phyloP scores from a whole-genome alignment of 163 green algal species.

The Picocystis sp. region DNA sequence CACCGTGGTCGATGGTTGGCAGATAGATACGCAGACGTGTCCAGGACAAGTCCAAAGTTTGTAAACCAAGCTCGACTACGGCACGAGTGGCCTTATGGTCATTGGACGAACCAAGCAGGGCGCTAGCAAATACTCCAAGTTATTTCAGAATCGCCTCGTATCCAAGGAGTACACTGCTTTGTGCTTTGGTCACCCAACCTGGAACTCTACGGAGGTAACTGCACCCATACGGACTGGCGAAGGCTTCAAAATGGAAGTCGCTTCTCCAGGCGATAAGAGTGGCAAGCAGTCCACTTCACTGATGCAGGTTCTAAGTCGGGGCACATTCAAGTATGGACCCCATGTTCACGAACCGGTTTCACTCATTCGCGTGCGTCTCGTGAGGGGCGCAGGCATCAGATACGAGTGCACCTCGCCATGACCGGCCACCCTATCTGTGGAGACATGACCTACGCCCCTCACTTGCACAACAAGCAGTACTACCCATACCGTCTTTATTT shows the following conservation, averaged over 20 bases:
- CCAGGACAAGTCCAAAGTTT: slow-evolving; percentile 2
- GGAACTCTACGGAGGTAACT: slow-evolving; percentile 1
- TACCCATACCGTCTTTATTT: too few relatives aligned
- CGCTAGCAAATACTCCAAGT: background rate
- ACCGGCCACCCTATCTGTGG: slow-evolving; percentile 17
- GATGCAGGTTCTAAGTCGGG: slow-evolving; percentile 8
- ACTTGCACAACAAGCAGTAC: too few relatives aligned
- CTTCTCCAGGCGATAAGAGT: too few relatives aligned
- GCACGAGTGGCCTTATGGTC: slow-evolving; percentile 9
- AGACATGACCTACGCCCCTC: slow-evolving; percentile 18
- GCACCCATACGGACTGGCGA: background rate
- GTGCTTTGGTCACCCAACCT: slow-evolving; percentile 7
- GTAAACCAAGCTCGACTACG: slow-evolving; percentile 12
- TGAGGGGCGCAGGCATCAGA: slow-evolving; percentile 25
- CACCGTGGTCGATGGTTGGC: slow-evolving; percentile 7
- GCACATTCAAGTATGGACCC: slow-evolving; percentile 4
- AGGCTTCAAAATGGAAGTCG: slow-evolving; percentile 7
- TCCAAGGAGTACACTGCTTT: slow-evolving; percentile 11
- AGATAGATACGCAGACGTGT: background rate
- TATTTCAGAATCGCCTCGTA: slow-evolving; percentile 3
- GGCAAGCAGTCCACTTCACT: too few relatives aligned
- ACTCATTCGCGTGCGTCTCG: background rate
- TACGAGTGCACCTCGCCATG: slow-evolving; percentile 20
- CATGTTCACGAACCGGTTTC: background rate
- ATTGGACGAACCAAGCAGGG: background rate